Conservation (phyloP, 306 rosid genomes). For the Corylus heterophylla region DNA sequence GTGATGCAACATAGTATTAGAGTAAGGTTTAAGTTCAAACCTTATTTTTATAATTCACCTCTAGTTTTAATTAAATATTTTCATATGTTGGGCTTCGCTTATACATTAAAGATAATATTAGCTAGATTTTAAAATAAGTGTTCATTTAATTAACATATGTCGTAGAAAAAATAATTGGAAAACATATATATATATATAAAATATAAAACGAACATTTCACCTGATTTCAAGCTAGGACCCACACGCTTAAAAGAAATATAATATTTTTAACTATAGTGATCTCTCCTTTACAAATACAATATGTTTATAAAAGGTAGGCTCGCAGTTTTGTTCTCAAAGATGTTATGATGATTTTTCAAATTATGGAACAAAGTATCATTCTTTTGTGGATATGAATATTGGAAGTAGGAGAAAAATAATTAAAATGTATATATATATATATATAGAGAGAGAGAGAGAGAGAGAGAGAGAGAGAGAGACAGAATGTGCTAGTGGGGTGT, state of each 20-base stretch:
- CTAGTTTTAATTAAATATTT: no score
- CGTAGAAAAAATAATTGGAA: not conserved
- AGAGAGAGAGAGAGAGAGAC: not conserved
- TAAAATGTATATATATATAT: not conserved
- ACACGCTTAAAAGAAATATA: not conserved
- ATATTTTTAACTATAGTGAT: not conserved
- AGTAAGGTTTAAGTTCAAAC: no score
- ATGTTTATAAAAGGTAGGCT: not conserved
- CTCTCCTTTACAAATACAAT: not conserved
- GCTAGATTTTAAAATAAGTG: no score
- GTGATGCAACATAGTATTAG: no score
- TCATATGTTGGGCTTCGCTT: no score
- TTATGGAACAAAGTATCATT: not conserved
- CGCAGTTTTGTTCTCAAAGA: not conserved
- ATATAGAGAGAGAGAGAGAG: no score
- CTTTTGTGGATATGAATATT: not conserved
- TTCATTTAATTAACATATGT: not conserved
- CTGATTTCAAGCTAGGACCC: not conserved
- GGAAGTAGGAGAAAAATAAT: not conserved
- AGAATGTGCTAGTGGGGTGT: slow-evolving; percentile 17
- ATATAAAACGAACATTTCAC: not conserved
- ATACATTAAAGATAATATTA: no score
- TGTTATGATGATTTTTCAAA: not conserved
- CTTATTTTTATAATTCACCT: no score
- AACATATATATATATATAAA: not conserved